These are phyloP conservation scores for Cutaneotrichosporon dermatis DNA, from an alignment of 1,284 basidiomycete species.

Conservation along the genomic window DNA sequence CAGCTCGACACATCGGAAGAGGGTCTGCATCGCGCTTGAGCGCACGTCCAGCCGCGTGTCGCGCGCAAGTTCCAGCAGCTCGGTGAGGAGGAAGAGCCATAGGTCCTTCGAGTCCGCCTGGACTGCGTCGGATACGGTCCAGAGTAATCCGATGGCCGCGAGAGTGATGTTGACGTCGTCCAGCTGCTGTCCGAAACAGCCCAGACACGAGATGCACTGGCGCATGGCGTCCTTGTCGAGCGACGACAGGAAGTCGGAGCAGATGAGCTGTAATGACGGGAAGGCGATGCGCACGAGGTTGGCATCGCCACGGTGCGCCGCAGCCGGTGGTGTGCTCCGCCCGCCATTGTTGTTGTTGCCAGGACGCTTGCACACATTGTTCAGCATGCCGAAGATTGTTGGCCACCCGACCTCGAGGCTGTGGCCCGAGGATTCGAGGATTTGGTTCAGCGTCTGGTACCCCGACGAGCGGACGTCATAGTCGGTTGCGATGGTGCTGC, in stretches of 20 bases:
- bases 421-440: conserved; percentile 85
- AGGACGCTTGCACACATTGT: conserved; percentile 60
- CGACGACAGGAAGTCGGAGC: conserved; percentile 75
- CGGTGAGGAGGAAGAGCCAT: conserved; percentile 86
- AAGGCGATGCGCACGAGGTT: conserved; percentile 66
- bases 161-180: conserved; percentile 91
- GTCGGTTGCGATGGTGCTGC: conserved; percentile 37
- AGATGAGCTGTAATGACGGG: conserved; percentile 87
- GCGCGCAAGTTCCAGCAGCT: conserved; percentile 74
- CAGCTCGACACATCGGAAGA: conserved; percentile 88
- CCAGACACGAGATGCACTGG: conserved; percentile 81
- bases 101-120: conserved; percentile 73
- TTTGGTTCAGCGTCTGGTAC: conserved; percentile 79
- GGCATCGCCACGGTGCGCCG: conserved; percentile 31
- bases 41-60: conserved; percentile 82
- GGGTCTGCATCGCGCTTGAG: conserved; percentile 86
- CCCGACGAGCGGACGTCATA: conserved; percentile 79
- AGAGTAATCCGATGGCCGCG: conserved; percentile 82
- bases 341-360: background rate
- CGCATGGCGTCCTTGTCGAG: conserved; percentile 75
- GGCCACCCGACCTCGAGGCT: conserved; percentile 88
- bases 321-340: background rate
- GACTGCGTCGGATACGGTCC: conserved; percentile 90
- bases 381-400: conserved; percentile 82
- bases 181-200: conserved; percentile 81